phyloP scores from a whole-genome alignment of 345 rosid species.

The Eutrema japonicum region DNA sequence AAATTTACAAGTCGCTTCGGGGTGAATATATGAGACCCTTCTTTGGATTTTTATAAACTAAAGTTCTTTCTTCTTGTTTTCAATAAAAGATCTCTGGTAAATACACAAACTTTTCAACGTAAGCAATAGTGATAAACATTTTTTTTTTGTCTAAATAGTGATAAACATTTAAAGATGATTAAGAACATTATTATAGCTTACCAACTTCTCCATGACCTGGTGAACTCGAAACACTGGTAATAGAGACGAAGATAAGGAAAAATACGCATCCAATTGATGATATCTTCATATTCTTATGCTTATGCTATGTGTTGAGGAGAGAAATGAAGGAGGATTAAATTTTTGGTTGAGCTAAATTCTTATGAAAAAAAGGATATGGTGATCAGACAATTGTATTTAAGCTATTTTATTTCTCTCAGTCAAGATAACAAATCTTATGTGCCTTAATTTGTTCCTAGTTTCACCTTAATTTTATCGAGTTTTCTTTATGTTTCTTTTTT shows the following conservation, averaged over 20 bases:
- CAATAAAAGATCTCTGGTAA: background rate
- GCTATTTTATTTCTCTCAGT: constrained; percentile 25
- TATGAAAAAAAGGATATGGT: background rate
- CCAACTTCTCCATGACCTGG: constrained; percentile 33
- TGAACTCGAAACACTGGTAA: constrained; percentile 27
- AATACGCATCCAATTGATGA: background rate
- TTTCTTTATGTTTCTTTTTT: constrained; percentile 28
- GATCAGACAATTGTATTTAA: constrained; percentile 14
- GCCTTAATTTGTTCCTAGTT: background rate
- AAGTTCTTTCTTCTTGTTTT: too few relatives aligned
- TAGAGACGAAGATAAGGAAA: constrained; percentile 19
- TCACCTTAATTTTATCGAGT: constrained; percentile 12
- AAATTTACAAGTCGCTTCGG: background rate
- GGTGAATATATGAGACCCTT: background rate
- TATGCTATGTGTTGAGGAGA: background rate
- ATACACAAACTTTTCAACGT: background rate
- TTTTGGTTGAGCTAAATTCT: constrained; percentile 9
- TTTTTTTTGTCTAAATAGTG: background rate
- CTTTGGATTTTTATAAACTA: background rate
- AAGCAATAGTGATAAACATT: background rate
- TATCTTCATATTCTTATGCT: constrained; percentile 22
- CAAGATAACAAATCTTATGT: background rate
- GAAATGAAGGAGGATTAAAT: background rate
- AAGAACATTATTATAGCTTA: constrained; percentile 24
- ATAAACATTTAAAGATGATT: background rate